A percentile compares a stretch with the other conserved stretches of the same genome.
Evolutionary conservation across 495 filamentous ascomycete genomes (phyloP).

Genomic region (Zalerion maritima): DNA sequence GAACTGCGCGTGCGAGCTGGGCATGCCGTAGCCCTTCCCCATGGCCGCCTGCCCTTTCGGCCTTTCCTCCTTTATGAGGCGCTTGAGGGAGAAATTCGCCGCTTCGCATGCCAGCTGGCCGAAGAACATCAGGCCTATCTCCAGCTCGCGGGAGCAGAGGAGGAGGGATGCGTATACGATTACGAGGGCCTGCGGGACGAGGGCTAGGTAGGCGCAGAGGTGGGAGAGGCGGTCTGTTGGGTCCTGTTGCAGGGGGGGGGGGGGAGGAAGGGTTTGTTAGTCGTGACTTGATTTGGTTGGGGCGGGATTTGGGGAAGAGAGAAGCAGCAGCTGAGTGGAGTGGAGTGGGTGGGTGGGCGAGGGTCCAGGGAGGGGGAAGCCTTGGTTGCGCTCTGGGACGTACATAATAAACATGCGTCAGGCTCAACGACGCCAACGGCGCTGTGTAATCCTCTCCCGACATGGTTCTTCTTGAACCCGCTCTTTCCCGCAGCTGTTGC

Average conservation of each 20-base stretch:
- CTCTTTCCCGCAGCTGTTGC: too few relatives aligned
- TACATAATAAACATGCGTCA: constrained; percentile 96
- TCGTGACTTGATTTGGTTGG: constrained; percentile 1
- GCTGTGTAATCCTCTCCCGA: constrained; percentile 44
- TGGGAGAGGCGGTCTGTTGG: constrained; percentile 73
- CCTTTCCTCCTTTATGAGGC: constrained; percentile 80
- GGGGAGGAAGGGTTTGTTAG: constrained; percentile 10
- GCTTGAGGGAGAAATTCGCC: constrained; percentile 82
- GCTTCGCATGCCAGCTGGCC: constrained; percentile 89
- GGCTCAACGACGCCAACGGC: constrained; percentile 72
- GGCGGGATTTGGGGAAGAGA: neutral
- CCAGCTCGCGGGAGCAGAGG: constrained; percentile 79
- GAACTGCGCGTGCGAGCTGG: constrained; percentile 95
- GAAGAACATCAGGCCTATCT: constrained; percentile 78
- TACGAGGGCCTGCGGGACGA: constrained; percentile 80
- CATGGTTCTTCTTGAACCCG: too few relatives aligned
- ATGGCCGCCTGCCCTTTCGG: constrained; percentile 65
- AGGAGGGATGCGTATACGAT: constrained; percentile 79
- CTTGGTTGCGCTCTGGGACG: constrained; percentile 8
- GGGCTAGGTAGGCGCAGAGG: constrained; percentile 80
- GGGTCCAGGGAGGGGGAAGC: neutral
- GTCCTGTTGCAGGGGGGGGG: constrained; percentile 51
- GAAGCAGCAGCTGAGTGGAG: neutral
- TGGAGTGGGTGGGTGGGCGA: neutral
- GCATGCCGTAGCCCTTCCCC: constrained; percentile 97